phyloP scores from a whole-genome alignment of 2,329 filamentous ascomycete species.

The Neofusicoccum cordaticola region DNA sequence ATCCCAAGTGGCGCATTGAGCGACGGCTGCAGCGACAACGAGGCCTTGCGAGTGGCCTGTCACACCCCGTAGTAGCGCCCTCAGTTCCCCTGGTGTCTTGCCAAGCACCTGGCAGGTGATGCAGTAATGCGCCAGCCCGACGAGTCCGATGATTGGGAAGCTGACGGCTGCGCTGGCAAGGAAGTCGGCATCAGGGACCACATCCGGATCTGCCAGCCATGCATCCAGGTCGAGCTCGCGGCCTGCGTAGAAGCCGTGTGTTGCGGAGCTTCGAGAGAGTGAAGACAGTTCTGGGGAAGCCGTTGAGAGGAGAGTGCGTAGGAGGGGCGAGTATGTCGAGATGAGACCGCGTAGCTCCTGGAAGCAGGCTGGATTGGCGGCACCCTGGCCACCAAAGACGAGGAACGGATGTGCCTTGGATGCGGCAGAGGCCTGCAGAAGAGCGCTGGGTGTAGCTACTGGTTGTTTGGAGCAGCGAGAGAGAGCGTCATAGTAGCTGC shows the following conservation, averaged over 20 bases:
- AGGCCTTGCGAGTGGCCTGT: conserved; percentile 43
- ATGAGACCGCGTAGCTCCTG: too few relatives aligned
- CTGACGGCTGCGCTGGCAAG: conserved; percentile 29
- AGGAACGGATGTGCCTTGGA: neutral
- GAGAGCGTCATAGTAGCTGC: neutral
- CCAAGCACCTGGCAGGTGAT: conserved; percentile 25
- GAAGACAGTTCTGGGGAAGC: neutral
- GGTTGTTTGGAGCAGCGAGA: conserved; percentile 1
- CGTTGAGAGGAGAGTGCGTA: too few relatives aligned
- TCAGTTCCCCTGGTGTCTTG: conserved; percentile 32
- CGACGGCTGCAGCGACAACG: conserved; percentile 34
- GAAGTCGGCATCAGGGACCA: neutral
- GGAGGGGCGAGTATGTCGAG: too few relatives aligned
- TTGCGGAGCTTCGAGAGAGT: neutral
- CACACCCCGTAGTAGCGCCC: conserved; percentile 22
- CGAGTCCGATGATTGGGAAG: conserved; percentile 38
- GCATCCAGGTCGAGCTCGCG: too few relatives aligned
- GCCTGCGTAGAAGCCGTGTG: neutral
- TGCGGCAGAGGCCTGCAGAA: neutral
- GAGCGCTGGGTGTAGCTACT: conserved; percentile 20
- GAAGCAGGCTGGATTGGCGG: too few relatives aligned
- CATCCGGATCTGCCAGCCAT: neutral
- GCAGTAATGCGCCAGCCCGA: conserved; percentile 29
- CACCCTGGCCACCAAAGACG: too few relatives aligned
- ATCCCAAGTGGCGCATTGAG: conserved; percentile 34